Conservation (phyloP, 1,284 basidiomycete species). For the Ustilago esculenta region DNA sequence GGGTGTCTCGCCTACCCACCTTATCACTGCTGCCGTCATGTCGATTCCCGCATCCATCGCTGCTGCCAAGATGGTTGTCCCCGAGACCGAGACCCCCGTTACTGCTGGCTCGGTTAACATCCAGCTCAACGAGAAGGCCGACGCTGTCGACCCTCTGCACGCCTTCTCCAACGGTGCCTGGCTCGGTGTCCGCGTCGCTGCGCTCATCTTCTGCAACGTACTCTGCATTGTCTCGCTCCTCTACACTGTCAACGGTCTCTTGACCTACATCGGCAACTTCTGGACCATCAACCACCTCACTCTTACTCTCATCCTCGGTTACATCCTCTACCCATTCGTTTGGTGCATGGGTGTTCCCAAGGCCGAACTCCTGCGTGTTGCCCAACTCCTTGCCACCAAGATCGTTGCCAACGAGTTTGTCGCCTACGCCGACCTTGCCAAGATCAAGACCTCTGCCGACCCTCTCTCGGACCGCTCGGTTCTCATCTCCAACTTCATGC, state of each 20-base stretch:
- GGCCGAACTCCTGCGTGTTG: constrained; percentile 66
- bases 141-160: constrained; percentile 76
- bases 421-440: constrained; percentile 73
- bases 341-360: constrained; percentile 71
- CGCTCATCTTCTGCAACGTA: constrained; percentile 83
- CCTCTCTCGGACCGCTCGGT: constrained; percentile 78
- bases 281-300: constrained; percentile 83
- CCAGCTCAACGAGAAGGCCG: constrained; percentile 74
- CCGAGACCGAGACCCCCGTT: constrained; percentile 83
- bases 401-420: constrained; percentile 83
- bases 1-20: constrained; percentile 81
- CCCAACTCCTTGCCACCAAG: constrained; percentile 81
- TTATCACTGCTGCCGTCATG: constrained; percentile 91
- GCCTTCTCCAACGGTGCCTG: constrained; percentile 86
- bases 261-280: constrained; percentile 87
- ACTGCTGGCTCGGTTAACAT: constrained; percentile 82
- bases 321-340: constrained; percentile 85
- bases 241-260: constrained; percentile 81
- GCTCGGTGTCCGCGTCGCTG: constrained; percentile 85
- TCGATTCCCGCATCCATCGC: constrained; percentile 91
- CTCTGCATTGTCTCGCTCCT: constrained; percentile 78
- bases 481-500: constrained; percentile 79
- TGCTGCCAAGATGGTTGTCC: constrained; percentile 84
- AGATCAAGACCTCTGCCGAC: constrained; percentile 61
- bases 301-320: constrained; percentile 81